Evolutionary conservation across 1,139 yeast species (phyloP).

Genomic region (Pichia cactophila): DNA sequence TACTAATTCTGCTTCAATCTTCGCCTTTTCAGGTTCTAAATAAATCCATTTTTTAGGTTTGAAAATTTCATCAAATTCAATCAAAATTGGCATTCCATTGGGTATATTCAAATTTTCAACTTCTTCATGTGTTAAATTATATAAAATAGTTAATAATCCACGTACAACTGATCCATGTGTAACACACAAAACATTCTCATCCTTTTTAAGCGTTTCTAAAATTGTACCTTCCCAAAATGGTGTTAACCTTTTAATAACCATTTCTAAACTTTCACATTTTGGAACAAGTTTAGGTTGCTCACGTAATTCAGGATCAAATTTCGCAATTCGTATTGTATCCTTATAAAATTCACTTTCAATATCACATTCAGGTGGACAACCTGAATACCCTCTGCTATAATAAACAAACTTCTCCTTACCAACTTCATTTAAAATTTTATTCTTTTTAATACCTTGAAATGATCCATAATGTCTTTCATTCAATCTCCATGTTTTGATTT

Average conservation of each 20-base stretch:
- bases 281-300: conserved; percentile 37
- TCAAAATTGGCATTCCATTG: conserved; percentile 65
- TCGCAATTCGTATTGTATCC: conserved; percentile 16
- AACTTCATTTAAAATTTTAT: conserved; percentile 41
- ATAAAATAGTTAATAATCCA: conserved; percentile 54
- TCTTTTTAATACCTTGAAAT: conserved; percentile 63
- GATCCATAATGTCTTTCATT: conserved; percentile 77
- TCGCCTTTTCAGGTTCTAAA: conserved; percentile 65
- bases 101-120: conserved; percentile 66
- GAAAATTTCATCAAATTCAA: conserved; percentile 32
- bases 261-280: conserved; percentile 58
- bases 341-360: conserved; percentile 34
- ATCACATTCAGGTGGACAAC: conserved; percentile 49
- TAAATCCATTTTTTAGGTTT: conserved; percentile 44
- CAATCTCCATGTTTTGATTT: conserved; percentile 56
- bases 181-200: conserved; percentile 46
- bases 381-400: conserved; percentile 60
- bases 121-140: conserved; percentile 50
- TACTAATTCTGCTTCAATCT: conserved; percentile 56
- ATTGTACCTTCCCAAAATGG: conserved; percentile 47
- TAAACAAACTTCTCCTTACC: conserved; percentile 58
- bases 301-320: conserved; percentile 20
- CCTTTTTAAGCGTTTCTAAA: conserved; percentile 28
- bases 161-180: conserved; percentile 76
- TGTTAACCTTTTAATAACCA: conserved; percentile 54